Evolutionary conservation across 2,329 filamentous ascomycete genomes (phyloP), one percentile per base, ranked within the genome.

Genomic region (Colletotrichum agaves): DNA sequence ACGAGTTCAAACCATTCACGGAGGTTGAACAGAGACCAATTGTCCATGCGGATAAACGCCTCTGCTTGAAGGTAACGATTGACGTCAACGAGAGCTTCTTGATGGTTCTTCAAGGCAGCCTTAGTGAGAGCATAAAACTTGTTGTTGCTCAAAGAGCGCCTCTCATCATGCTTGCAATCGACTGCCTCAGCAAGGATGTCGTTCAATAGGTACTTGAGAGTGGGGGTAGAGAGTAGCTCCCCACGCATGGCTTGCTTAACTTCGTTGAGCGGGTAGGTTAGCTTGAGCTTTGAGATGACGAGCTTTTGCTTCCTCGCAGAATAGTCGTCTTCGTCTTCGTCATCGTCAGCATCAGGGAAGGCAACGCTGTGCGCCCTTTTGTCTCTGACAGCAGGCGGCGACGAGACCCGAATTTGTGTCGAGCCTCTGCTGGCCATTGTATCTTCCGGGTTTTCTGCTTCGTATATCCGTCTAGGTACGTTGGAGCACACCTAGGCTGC

Each of bases 1-100:
- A 63, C 60, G 7, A 63, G 17, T 17, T 67, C 50, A 10, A 67
- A 67, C 60, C 61, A 67, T 7, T 67, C 63, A 12, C 39, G 43
- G 12, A 67, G 15, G 43, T 43, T 13, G 37, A 7, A 6, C 15
- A 2, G 37, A 12, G 19, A 15, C 63, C 63, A 67, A 6, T 19
- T 57, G 44, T 67, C 63, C n/a, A 37, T 63, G 4, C 63, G 35
- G 31, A 67, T 63, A 7, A 58, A 67, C 19, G 52, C 53, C 27
- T 67, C 63, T 5, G 60, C 61, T 27, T 27, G 46, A 10, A 63
- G 60, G 11, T 63, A 67, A n/a, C 60, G 44, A 13, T 52, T 49
- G 2, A 67, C 27, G 17, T 23, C 21, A 8, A 63, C 35, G 17
- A 67, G 61, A n/a, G 23, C 17, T 2, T 7, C 12, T 21, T 67